Evolutionary conservation across 2,329 filamentous ascomycete species (phyloP), one percentile per base, ranked within the genome.

Genomic region (Karstenula rhodostoma): DNA sequence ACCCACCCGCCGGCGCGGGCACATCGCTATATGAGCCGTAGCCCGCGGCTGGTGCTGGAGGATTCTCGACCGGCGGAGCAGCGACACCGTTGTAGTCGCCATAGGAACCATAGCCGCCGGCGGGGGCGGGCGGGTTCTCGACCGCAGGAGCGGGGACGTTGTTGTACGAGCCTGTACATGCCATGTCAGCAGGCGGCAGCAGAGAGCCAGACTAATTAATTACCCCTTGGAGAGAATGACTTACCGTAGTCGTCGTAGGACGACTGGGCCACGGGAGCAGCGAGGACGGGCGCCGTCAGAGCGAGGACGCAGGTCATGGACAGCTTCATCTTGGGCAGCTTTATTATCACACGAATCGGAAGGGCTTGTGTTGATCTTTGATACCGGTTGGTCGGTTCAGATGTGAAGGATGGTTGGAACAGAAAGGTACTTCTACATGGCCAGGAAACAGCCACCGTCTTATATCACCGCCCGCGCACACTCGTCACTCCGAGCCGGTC

Each of bases 251-350:
- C 35, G 13, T 27, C 37, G 52, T 70, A 70, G 29, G 37, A 56
- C 9, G 57, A 52, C 43, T 69, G 68, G 1, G 64, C 42, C 17
- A 63, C 48, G 0, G 71, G 71, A 5, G 63, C 71, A 3, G 70
- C 69, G 32, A 67, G 49, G 35, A 55, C 59, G n/a, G 65, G 57
- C 13, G 70, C 62, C 47, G 61, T 62, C 35, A 73, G 59, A 43
- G 70, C 65, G 50, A 72, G 60, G 42, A 73, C 56, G 6, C 63
- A 53, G 22, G 67, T 52, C 13, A 64, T 51, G 50, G 17, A 19
- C 4, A 64, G 57, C 62, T 70, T 71, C 67, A 72, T 72, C 29
- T 6, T 65, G 56, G 13, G 32, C n/a, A 3, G 46, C 32, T 2
- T 44, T 19, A 12, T 5, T 10, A 10, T 32, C 7, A 17, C 12